These are phyloP conservation scores for Curvularia verruculosa DNA, from an alignment of 2,329 filamentous ascomycete species.

Conservation along the genomic window DNA sequence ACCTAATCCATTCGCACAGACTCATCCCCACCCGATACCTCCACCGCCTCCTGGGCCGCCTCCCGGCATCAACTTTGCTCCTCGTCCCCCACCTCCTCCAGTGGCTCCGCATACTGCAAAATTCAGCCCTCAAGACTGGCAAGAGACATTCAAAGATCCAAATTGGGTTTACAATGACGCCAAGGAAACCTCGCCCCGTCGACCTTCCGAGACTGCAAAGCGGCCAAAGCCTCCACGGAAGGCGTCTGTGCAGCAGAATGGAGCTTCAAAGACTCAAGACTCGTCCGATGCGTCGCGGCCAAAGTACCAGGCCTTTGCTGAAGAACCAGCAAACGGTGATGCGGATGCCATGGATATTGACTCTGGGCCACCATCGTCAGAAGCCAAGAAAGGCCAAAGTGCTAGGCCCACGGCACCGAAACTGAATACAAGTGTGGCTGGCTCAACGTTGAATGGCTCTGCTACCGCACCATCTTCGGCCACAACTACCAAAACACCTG, in stretches of 20 bases:
- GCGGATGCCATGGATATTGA: slow-evolving; percentile 59
- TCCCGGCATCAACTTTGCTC: slow-evolving; percentile 32
- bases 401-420: slow-evolving; percentile 14
- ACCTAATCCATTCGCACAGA: slow-evolving; percentile 27
- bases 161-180: slow-evolving; percentile 45
- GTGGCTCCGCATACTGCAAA: slow-evolving; percentile 40
- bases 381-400: slow-evolving; percentile 5
- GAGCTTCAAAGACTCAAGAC: slow-evolving; percentile 36
- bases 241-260: slow-evolving; percentile 39
- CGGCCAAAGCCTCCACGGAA: slow-evolving; percentile 40
- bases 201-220: slow-evolving; percentile 35
- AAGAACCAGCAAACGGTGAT: slow-evolving; percentile 33
- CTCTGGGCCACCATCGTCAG: slow-evolving; percentile 37
- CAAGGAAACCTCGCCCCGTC: slow-evolving; percentile 42
- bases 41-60: slow-evolving; percentile 40
- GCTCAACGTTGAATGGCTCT: slow-evolving; percentile 24
- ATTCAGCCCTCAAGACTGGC: slow-evolving; percentile 53
- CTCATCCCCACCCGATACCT: slow-evolving; percentile 33
- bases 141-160: slow-evolving; percentile 52
- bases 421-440: slow-evolving; percentile 10
- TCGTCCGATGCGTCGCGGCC: slow-evolving; percentile 35
- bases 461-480: slow-evolving; percentile 23
- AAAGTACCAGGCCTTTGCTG: slow-evolving; percentile 41
- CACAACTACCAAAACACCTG: slow-evolving; percentile 19
- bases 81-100: too few relatives aligned